Percentiles rank a stretch among this genome's conserved stretches.
Evolutionary conservation across 805 yeast genomes (phyloP).

Genomic region (Wickerhamiella australiensis): DNA sequence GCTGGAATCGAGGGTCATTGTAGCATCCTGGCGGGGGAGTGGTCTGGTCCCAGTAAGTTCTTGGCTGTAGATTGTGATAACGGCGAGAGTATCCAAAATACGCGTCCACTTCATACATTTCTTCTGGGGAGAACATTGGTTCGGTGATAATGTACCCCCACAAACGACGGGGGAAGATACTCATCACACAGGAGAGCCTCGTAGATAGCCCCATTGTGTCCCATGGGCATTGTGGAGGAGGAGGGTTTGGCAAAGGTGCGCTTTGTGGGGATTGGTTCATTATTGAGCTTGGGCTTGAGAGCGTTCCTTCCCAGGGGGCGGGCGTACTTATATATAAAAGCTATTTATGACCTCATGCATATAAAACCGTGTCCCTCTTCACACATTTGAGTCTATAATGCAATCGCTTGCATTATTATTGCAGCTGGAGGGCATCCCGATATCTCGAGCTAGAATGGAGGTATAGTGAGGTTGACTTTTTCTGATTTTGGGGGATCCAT

Average conservation of each 20-base stretch:
- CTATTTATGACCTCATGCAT: not conserved
- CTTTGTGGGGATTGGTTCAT: not conserved
- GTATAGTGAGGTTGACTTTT: too few relatives aligned
- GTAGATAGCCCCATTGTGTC: conserved; percentile 4
- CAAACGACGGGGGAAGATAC: conserved; percentile 4
- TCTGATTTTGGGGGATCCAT: not conserved
- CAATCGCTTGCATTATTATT: not conserved
- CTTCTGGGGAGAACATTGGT: conserved; percentile 8
- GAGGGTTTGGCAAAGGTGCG: not conserved
- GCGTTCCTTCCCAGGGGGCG: too few relatives aligned
- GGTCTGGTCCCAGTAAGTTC: not conserved
- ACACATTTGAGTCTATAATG: not conserved
- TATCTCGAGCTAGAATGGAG: too few relatives aligned
- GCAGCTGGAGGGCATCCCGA: too few relatives aligned
- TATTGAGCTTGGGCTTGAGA: too few relatives aligned
- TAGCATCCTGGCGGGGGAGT: not conserved
- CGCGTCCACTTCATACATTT: conserved; percentile 7
- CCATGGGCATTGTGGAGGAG: conserved; percentile 1
- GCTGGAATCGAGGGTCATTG: not conserved
- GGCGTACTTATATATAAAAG: not conserved
- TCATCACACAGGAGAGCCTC: conserved; percentile 6
- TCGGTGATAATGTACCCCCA: conserved; percentile 6
- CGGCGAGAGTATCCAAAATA: conserved; percentile 4
- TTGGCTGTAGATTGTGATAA: not conserved
- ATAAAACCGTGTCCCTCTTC: not conserved